Conservation (phyloP, 176 grass and related monocot species). For the Rhynchospora pubera region DNA sequence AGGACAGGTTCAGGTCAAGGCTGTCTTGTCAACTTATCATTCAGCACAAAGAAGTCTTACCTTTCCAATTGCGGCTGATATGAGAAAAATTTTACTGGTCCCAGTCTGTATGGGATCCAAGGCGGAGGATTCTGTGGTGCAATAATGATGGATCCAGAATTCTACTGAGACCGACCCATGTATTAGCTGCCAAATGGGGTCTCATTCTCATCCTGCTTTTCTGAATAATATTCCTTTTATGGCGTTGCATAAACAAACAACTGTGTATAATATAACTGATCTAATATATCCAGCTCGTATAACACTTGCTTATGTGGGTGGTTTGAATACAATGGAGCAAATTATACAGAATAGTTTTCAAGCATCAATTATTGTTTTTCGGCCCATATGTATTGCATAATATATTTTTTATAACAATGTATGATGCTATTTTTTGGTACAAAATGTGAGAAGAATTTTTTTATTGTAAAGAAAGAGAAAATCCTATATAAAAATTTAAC, state of each 20-base stretch:
- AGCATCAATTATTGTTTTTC: background rate
- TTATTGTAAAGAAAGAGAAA: background rate
- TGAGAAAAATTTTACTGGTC: background rate
- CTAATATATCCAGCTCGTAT: no score
- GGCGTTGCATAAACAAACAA: background rate
- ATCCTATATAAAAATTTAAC: background rate
- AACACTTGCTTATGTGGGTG: no score
- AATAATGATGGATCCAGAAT: background rate
- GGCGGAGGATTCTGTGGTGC: background rate
- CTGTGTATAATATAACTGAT: no score
- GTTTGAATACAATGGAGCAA: no score
- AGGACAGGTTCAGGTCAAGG: background rate
- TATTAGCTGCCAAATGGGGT: no score
- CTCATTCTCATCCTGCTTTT: no score
- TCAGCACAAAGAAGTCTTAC: background rate
- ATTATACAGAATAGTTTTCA: no score
- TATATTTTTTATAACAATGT: background rate
- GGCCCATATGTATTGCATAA: background rate
- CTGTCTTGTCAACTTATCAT: background rate
- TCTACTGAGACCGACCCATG: background rate
- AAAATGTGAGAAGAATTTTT: background rate
- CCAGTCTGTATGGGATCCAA: background rate
- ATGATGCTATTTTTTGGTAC: background rate
- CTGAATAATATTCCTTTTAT: background rate
- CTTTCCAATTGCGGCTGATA: slow-evolving; percentile 4